Evolutionary conservation across 148 eudicot species (phyloP).

Genomic region (Chenopodium quinoa): DNA sequence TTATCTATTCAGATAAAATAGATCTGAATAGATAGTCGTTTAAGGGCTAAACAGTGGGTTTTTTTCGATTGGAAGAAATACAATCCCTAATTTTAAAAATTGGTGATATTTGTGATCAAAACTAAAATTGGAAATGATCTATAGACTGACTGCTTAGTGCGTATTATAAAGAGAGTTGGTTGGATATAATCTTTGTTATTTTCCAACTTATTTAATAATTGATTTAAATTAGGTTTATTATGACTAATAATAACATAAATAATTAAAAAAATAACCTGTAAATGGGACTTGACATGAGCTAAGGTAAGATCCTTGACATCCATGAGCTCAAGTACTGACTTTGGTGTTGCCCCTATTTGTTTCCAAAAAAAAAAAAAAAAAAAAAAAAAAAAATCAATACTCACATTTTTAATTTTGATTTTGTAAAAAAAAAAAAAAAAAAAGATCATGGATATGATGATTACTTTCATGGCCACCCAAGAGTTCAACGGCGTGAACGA

Average conservation of each 20-base stretch:
- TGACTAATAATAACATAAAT: background rate
- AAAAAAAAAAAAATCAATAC: background rate
- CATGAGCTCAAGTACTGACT: conserved; percentile 96
- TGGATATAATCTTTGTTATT: background rate
- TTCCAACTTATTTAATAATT: background rate
- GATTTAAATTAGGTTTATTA: background rate
- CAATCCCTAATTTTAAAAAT: background rate
- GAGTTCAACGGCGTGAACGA: conserved; percentile 96
- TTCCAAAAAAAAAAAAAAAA: background rate
- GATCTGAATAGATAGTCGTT: no score
- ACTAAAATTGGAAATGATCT: background rate
- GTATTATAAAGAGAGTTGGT: background rate
- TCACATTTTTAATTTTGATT: background rate
- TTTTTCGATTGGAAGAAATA: background rate
- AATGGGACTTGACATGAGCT: conserved; percentile 96
- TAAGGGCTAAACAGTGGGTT: background rate
- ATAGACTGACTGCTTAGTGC: no score
- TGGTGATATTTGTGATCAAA: background rate
- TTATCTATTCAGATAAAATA: no score
- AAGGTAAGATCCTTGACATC: conserved; percentile 97
- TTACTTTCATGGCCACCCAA: conserved; percentile 98
- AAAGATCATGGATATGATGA: background rate
- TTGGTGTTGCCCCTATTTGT: conserved; percentile 83
- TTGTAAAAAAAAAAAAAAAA: background rate
- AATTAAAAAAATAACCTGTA: conserved; percentile 54